Evolutionary conservation across 305 asterid species (phyloP).

Genomic region (Nicotiana rustica): DNA sequence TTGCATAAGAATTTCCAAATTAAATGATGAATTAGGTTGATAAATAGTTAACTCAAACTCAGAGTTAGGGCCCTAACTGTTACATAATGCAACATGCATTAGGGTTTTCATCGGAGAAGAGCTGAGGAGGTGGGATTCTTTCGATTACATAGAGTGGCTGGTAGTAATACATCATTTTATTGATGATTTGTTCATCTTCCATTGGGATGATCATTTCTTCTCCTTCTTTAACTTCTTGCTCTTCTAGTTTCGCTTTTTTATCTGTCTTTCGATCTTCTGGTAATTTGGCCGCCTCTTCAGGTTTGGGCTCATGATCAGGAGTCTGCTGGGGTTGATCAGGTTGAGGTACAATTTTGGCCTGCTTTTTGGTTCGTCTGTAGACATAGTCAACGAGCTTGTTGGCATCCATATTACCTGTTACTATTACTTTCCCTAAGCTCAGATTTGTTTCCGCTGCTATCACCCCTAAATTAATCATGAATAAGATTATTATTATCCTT

Average conservation of each 20-base stretch:
- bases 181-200: conserved; percentile 43
- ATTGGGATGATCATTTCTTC: neutral
- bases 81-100: conserved; percentile 74
- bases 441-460: conserved; percentile 74
- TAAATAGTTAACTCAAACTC: too few species aligned
- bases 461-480: conserved; percentile 54
- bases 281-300: conserved; percentile 48
- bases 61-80: neutral
- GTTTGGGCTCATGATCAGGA: conserved; percentile 41
- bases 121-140: conserved; percentile 81
- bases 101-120: conserved; percentile 88
- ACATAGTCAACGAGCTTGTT: conserved; percentile 75
- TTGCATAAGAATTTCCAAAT: too few species aligned
- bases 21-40: too few species aligned
- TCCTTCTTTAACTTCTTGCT: conserved; percentile 34
- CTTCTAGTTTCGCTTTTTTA: conserved; percentile 20
- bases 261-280: conserved; percentile 27
- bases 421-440: conserved; percentile 69
- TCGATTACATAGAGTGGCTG: conserved; percentile 67
- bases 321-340: too few species aligned
- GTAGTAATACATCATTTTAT: conserved; percentile 61
- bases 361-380: conserved; percentile 77
- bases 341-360: conserved; percentile 75
- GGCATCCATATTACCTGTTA: conserved; percentile 78
- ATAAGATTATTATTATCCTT: neutral